Conservation (phyloP, 1,284 basidiomycete species). For the Cystobasidium sp. region DNA sequence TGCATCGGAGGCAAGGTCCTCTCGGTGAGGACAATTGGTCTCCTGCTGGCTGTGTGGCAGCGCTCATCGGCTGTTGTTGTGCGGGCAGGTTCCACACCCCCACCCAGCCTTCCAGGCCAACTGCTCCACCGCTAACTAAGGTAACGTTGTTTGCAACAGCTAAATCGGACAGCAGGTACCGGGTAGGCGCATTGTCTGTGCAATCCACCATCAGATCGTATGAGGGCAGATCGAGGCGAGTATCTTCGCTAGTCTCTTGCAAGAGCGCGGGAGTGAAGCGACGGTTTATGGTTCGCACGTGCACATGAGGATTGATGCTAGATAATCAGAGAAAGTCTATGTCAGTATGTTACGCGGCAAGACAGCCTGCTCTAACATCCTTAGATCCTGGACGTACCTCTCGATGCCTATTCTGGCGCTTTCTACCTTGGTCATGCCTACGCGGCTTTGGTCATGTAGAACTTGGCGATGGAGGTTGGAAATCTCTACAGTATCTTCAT, state of each 20-base stretch:
- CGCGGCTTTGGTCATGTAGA: slow-evolving; percentile 75
- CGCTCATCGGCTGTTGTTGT: slow-evolving; percentile 44
- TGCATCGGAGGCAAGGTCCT: slow-evolving; percentile 91
- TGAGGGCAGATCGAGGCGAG: slow-evolving; percentile 64
- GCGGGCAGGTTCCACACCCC: slow-evolving; percentile 70
- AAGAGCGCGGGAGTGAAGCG: slow-evolving; percentile 11
- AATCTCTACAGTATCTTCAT: slow-evolving; percentile 86
- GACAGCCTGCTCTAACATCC: slow-evolving; percentile 63
- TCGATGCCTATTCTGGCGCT: slow-evolving; percentile 66
- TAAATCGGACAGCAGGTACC: slow-evolving; percentile 92
- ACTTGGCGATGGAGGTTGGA: slow-evolving; percentile 95
- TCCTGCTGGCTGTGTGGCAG: slow-evolving; percentile 43
- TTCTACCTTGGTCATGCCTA: slow-evolving; percentile 82
- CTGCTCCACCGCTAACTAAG: slow-evolving; percentile 90
- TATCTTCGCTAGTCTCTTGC: slow-evolving; percentile 62
- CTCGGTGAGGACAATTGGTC: slow-evolving; percentile 53
- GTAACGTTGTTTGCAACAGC: slow-evolving; percentile 75
- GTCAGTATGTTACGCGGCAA: slow-evolving; percentile 61
- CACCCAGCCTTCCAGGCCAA: slow-evolving; percentile 88
- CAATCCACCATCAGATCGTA: slow-evolving; percentile 90
- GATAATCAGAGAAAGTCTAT: background rate
- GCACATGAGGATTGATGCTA: slow-evolving; percentile 38
- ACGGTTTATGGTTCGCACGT: slow-evolving; percentile 5
- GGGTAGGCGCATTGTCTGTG: slow-evolving; percentile 88
- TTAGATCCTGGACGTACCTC: slow-evolving; percentile 64